These are phyloP conservation scores for Hypoxylon sp. DNA, from an alignment of 2,329 filamentous ascomycete genomes.

Conservation along the genomic window DNA sequence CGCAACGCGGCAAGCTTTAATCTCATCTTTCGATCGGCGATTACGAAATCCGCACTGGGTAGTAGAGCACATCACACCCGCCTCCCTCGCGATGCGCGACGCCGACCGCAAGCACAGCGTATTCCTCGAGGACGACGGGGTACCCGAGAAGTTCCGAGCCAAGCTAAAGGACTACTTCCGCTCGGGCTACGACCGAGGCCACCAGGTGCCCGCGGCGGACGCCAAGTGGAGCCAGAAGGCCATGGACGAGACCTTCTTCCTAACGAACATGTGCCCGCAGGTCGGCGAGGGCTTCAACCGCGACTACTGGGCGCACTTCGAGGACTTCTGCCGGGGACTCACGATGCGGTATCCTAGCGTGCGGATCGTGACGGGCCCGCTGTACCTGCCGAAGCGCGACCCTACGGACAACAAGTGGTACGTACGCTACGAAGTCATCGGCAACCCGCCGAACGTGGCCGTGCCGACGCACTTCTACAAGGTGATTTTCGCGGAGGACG, in stretches of 20 bases:
- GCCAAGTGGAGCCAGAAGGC: slow-evolving; percentile 94
- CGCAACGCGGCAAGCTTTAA: slow-evolving; percentile 80
- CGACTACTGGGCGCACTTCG: slow-evolving; percentile 99
- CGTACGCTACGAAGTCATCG: slow-evolving; percentile 95
- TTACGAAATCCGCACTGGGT: slow-evolving; percentile 95
- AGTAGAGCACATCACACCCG: slow-evolving; percentile 94
- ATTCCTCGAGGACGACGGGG: slow-evolving; percentile 84
- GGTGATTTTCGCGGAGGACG: slow-evolving; percentile 96
- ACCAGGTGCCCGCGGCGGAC: slow-evolving; percentile 97
- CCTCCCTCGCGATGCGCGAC: slow-evolving; percentile 80
- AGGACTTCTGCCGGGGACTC: slow-evolving; percentile 93
- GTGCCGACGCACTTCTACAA: slow-evolving; percentile 99
- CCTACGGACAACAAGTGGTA: slow-evolving; percentile 92
- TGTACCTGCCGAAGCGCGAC: slow-evolving; percentile 91
- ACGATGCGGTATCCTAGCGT: slow-evolving; percentile 87
- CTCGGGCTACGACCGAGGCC: slow-evolving; percentile 93
- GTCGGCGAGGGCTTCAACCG: slow-evolving; percentile 98
- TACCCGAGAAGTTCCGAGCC: slow-evolving; percentile 90
- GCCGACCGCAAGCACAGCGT: slow-evolving; percentile 87
- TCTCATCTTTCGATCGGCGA: slow-evolving; percentile 91
- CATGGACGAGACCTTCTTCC: slow-evolving; percentile 94
- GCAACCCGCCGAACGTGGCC: slow-evolving; percentile 90
- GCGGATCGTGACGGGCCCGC: slow-evolving; percentile 90
- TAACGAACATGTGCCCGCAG: slow-evolving; percentile 98
- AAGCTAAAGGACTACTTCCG: slow-evolving; percentile 95